Evolutionary conservation across 2,329 filamentous ascomycete species (phyloP).

Genomic region (Neonectria hederae): DNA sequence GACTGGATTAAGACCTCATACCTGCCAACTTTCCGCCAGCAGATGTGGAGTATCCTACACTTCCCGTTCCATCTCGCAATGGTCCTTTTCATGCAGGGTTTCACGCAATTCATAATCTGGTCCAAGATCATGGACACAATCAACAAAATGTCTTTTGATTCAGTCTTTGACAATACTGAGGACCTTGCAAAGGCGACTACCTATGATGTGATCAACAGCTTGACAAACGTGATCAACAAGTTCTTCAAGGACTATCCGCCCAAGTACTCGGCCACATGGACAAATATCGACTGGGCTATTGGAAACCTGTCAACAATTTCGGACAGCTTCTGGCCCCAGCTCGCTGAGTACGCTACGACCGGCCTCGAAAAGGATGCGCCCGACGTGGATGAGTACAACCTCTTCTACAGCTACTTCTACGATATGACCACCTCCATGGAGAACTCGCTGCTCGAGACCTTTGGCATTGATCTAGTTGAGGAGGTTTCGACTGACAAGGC

Average conservation of each 20-base stretch:
- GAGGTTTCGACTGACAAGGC: slow-evolving; percentile 30
- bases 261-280: slow-evolving; percentile 31
- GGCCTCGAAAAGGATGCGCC: slow-evolving; percentile 11
- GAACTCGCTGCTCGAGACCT: slow-evolving; percentile 44
- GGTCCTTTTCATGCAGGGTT: slow-evolving; percentile 70
- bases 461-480: slow-evolving; percentile 44
- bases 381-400: neutral
- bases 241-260: slow-evolving; percentile 44
- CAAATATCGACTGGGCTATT: slow-evolving; percentile 38
- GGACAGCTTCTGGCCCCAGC: slow-evolving; percentile 41
- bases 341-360: slow-evolving; percentile 23
- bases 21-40: slow-evolving; percentile 65
- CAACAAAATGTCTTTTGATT: slow-evolving; percentile 27
- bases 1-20: slow-evolving; percentile 73
- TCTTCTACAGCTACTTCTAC: slow-evolving; percentile 17
- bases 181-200: slow-evolving; percentile 34
- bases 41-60: slow-evolving; percentile 66
- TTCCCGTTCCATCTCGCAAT: slow-evolving; percentile 72
- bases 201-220: slow-evolving; percentile 21
- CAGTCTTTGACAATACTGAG: slow-evolving; percentile 22
- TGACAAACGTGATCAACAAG: slow-evolving; percentile 26
- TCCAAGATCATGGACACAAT: slow-evolving; percentile 51
- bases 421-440: slow-evolving; percentile 37
- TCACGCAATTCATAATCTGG: slow-evolving; percentile 65
- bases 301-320: slow-evolving; percentile 42